phyloP scores from a whole-genome alignment of 306 rosid species.

The Prunus padus region DNA sequence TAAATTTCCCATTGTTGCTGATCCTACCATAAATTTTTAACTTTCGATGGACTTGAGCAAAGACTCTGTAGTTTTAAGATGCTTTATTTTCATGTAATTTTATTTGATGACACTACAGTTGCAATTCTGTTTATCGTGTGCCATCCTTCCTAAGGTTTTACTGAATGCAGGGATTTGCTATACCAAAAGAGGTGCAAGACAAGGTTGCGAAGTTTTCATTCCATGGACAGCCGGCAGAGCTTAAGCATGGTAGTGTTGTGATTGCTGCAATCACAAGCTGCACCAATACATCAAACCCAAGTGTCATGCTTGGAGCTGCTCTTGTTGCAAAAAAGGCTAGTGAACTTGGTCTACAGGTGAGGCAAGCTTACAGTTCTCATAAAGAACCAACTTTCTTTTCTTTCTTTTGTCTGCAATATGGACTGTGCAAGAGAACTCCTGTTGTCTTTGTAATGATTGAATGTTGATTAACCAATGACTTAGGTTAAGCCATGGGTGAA shows the following conservation, averaged over 20 bases:
- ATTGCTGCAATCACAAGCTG: slow-evolving; percentile 98
- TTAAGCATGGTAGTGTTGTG: slow-evolving; percentile 85
- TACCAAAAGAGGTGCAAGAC: slow-evolving; percentile 79
- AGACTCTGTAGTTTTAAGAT: not conserved
- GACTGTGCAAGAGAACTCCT: not conserved
- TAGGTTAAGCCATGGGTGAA: slow-evolving; percentile 98
- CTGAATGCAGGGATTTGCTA: slow-evolving; percentile 73
- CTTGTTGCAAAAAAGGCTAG: slow-evolving; percentile 90
- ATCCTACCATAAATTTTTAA: not conserved
- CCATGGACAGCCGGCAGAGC: slow-evolving; percentile 86
- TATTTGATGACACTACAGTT: slow-evolving; percentile 2
- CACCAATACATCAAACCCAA: slow-evolving; percentile 94
- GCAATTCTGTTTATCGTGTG: slow-evolving; percentile 18
- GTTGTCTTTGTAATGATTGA: slow-evolving; percentile 12
- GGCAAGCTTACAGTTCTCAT: slow-evolving; percentile 18
- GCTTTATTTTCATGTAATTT: not conserved
- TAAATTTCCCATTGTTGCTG: not conserved
- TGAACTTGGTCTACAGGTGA: slow-evolving; percentile 83
- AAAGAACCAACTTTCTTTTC: not conserved
- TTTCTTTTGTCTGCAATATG: not conserved
- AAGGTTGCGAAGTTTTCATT: slow-evolving; percentile 78
- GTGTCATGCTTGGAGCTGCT: slow-evolving; percentile 98
- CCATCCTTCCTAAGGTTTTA: slow-evolving; percentile 11
- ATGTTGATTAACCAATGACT: slow-evolving; percentile 6
- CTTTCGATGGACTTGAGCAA: not conserved